Evolutionary conservation across 495 filamentous ascomycete genomes (phyloP), one percentile per base, ranked within the genome.

Genomic region (Aspergillus sclerotiicarbonarius): DNA sequence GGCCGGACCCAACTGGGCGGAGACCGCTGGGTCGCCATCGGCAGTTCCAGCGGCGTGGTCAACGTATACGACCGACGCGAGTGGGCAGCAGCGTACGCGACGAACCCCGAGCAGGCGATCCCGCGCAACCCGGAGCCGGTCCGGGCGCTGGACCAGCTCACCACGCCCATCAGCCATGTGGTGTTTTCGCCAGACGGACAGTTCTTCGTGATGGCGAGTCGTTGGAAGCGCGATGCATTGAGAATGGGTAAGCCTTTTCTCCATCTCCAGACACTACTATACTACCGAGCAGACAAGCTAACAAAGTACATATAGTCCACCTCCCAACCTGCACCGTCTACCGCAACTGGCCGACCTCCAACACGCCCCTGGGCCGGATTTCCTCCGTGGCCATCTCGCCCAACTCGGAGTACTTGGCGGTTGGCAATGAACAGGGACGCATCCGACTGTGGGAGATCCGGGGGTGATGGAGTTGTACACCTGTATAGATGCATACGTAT

Each of bases 321-420:
- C 74, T 98, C 62, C 93, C 93, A 1, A 89, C 83, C 57, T 96
- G 91, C 68, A 95, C 91, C 3, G 91, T 97, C 15, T 98, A 94
- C 78, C 84, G 84, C 64, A 98, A 98, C 72, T 98, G 94, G 94
- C 94, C 94, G 19, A 98, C 94, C 41, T 82, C 83, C 39, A 84
- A 86, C 69, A 98, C 94, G 54, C 93, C 95, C 9, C 67, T 98
- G 57, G 95, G 95, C 0, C 80, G 91, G 32, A 86, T 98, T 52
- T 90, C 88, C 4, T 81, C 86, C 1, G 84, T 96, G 46, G 88
- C 90, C 18, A 91, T 92, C 63, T 84, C 81, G n/a, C 83, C 83
- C 7, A 80, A 76, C 39, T 87, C 84, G 31, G 82, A 89, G 63
- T 76, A 92, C 62, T 65, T 97, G 54, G 90, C 89, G 6, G 87